Evolutionary conservation across 2,329 filamentous ascomycete species (phyloP), one percentile per base, ranked within the genome.

Genomic region (Alternaria solani): DNA sequence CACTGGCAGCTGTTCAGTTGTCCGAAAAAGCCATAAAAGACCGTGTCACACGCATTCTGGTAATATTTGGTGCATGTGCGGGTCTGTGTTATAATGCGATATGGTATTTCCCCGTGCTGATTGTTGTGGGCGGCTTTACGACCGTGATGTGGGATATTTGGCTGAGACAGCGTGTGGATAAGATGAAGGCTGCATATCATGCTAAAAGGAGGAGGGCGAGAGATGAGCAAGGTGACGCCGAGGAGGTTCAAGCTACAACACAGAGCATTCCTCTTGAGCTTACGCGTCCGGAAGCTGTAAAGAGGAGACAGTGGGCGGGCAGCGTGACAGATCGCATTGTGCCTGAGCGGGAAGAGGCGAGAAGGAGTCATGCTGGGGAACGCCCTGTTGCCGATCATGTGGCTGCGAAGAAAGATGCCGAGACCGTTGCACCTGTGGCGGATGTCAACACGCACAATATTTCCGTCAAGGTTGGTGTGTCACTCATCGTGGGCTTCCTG

Each of bases 91-190:
- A 92, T 67, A 91, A 88, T 51, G 86, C 89, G 0, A 77, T 93
- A 0, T 93, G 91, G 91, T 93, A 91, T 65, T 93, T 92, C 46
- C 91, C 91, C 0, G 68, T 87, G 0, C 71, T 93, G 5, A 88
- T 92, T 76, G 66, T 85, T 0, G 64, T 81, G 1, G 86, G 84
- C 0, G 90, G 89, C 0, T 11, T 83, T 1, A 74, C 77, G 0
- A 85, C 87, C 0, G 74, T 87, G 0, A 54, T 85, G 0, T 88
- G 86, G 80, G 89, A 92, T 74, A 43, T 80, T 42, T 84, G 84
- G 78, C 67, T 85, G 7, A 81, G 84, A n/a, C 72, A 78, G 0
- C 72, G 81, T 5, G 70, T 77, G 25, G 78, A 74, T 47, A 76
- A 73, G 59, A 36, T 70, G 16, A 68, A 63, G 55, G 65, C 70